A percentile compares a stretch with the other conserved stretches of the same genome.
Evolutionary conservation across 2,329 filamentous ascomycete species (phyloP).

Genomic region (Torrubiella hemipterigena): DNA sequence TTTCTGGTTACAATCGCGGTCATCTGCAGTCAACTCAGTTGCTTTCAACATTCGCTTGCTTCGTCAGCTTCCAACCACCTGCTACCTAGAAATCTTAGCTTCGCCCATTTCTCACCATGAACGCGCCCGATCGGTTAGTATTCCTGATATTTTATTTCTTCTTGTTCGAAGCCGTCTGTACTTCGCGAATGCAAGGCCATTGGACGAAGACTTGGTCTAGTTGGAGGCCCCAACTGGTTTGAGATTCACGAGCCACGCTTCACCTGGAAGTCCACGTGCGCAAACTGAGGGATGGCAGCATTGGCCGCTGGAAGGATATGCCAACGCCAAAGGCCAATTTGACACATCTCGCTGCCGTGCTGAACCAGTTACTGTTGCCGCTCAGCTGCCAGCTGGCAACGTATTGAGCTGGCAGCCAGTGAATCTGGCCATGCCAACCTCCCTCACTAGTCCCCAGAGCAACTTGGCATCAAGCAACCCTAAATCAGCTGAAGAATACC

Average conservation of each 20-base stretch:
- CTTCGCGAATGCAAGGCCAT: too few species aligned
- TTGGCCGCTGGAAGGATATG: neutral
- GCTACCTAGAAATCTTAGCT: neutral
- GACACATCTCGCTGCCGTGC: neutral
- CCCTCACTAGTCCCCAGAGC: neutral
- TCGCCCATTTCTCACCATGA: slow-evolving; percentile 24
- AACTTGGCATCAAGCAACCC: neutral
- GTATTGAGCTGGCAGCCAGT: neutral
- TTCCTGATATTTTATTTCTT: too few species aligned
- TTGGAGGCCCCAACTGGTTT: too few species aligned
- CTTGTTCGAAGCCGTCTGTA: too few species aligned
- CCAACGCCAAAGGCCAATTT: neutral
- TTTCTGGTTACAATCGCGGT: too few species aligned
- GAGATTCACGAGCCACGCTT: too few species aligned
- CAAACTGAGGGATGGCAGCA: too few species aligned
- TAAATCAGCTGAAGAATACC: neutral
- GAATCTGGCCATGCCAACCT: neutral
- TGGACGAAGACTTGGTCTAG: too few species aligned
- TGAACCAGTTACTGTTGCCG: neutral
- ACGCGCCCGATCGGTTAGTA: slow-evolving; percentile 45
- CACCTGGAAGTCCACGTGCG: too few species aligned
- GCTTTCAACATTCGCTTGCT: too few species aligned
- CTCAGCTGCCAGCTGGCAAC: slow-evolving; percentile 1
- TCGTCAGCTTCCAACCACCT: too few species aligned
- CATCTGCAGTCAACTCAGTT: too few species aligned